Evolutionary conservation across 1,284 basidiomycete species (phyloP).

Genomic region (Cronartium ribicola): DNA sequence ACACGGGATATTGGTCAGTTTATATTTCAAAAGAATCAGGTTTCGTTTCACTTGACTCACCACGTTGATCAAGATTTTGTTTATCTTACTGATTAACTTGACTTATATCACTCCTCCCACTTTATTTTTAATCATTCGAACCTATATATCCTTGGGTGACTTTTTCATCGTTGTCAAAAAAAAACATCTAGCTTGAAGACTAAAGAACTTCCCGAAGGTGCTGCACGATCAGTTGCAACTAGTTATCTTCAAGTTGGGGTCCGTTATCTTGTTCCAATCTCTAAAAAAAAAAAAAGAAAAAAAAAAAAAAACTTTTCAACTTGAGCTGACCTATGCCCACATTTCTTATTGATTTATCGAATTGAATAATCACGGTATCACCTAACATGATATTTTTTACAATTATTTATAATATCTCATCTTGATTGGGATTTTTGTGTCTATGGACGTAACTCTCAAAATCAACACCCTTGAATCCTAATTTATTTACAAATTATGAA

Average conservation of each 20-base stretch:
- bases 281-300: background rate
- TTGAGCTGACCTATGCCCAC: background rate
- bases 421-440: background rate
- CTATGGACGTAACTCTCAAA: too few species aligned
- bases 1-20: conserved; percentile 28
- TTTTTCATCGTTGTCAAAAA: background rate
- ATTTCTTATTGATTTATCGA: background rate
- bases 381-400: background rate
- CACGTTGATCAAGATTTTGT: background rate
- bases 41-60: background rate
- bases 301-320: background rate
- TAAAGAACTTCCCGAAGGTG: conserved; percentile 28
- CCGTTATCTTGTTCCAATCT: background rate
- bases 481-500: too few species aligned
- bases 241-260: conserved; percentile 30
- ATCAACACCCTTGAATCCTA: too few species aligned
- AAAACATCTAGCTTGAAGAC: conserved; percentile 13
- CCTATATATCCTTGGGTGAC: too few species aligned
- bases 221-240: conserved; percentile 17
- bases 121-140: too few species aligned
- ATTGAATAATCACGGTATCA: background rate
- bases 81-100: background rate
- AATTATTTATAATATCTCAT: background rate
- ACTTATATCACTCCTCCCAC: background rate
- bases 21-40: background rate